Evolutionary conservation across 1,139 yeast genomes (phyloP), one percentile per base, ranked within the genome.

Genomic region (Hyphopichia fennica): DNA sequence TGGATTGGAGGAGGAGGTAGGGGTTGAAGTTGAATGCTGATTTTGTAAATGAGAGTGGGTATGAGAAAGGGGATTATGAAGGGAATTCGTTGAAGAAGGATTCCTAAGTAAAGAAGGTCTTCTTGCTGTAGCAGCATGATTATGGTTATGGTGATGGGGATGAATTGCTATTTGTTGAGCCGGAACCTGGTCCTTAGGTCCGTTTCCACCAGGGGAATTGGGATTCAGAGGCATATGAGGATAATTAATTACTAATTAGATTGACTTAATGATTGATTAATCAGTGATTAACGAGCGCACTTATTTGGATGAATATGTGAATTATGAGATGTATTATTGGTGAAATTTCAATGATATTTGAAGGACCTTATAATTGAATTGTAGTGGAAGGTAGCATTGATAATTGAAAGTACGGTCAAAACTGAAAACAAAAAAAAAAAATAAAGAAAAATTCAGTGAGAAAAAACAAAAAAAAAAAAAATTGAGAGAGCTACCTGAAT

Each of bases 91-190:
- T 35, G 47, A 48, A 3, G 62, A 57, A 38, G 54, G 57, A 40
- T 46, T 55, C 28, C 60, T 46, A n/a, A 57, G 43, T 38, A 58
- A 41, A 25, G 61, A 49, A 1, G 63, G 62, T 34, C 58, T 48
- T 35, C 63, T 45, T 7, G 44, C 35, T 11, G 33, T 27, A 8
- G 42, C 31, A 13, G 38, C 39, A 30, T 37, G 39, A 18, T 16
- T 30, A 7, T 38, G 30, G 11, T 35, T 14, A n/a, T n/a, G n/a
- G n/a, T n/a, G n/a, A n/a, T 11, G 36, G 11, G 28, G 28, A 15
- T 34, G 36, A 5, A n/a, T 20, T 23, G 37, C 31, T 16, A 16
- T 23, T 13, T 25, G 37, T 17, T 23, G 37, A 8, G 29, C 22
- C 4, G 22, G 22, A 6, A 31, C 22, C 22, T 16, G 37, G 15